Base-by-base conservation (phyloP, 2,329 filamentous ascomycete species). In the Colletotrichum sp. region DNA sequence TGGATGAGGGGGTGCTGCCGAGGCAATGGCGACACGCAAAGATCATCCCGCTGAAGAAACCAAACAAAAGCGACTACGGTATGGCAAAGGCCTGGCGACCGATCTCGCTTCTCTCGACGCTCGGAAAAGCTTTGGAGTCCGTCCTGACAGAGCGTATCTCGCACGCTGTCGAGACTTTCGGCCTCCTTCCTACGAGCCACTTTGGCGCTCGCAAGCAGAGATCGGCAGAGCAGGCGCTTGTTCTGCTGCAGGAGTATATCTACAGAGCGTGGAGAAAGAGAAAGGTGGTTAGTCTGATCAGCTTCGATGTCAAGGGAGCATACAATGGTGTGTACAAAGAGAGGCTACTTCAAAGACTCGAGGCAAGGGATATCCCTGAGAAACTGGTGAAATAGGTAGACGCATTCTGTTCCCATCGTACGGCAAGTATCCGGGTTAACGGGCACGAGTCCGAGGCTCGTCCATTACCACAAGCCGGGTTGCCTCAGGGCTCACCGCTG, bases 271-370 rank as follows among this genome's bases (percentile, higher is more conserved):
- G 16, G 36, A 55, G 52, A 18, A 38, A 28, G 48, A 60, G 77
- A 64, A 80, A 80, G 75, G 80, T 83, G 9, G 74, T 85, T 7
- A 83, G 81, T 66, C 78, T 85, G 12, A 78, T 84, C 62, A 83
- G 80, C 70, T 86, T 86, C 66, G 82, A 86, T 77, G 78, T 87
- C 3, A 86, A 86, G 75, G 83, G 84, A 24, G 84, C 83, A 66
- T 86, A 84, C 71, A 86, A 87, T 64, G 79, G 84, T 18, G 83
- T 87, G 16, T 83, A 77, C 30, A 84, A 84, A 71, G 80, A 84
- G 58, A 71, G 82, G 77, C 71, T 80, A 8, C 26, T 80, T 28
- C 58, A 78, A 60, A 76, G 77, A 64, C 65, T 80, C 30, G 62
- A 36, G 38, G 79, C 76, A 16, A 61, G 81, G 69, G 77, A 78